A percentile compares a stretch with the other conserved stretches of the same genome.
These are phyloP conservation scores for Phytophthora vignae DNA, from an alignment of 352 stramenopile genomes.

Conservation along the genomic window DNA sequence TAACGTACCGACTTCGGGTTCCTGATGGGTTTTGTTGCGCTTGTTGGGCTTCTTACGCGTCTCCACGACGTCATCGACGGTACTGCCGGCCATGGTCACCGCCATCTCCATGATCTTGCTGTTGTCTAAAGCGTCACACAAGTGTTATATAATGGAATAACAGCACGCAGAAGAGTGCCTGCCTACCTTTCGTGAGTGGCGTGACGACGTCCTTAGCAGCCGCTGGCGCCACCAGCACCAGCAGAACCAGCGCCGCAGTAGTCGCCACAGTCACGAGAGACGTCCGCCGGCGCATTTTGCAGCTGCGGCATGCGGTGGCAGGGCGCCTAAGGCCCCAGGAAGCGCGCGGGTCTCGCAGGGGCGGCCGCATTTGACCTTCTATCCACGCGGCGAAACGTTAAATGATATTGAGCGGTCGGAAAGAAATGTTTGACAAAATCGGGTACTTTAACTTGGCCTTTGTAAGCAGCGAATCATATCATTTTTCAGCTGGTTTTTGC, in stretches of 20 bases:
- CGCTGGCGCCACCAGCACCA: constrained; percentile 12
- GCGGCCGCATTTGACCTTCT: constrained; percentile 16
- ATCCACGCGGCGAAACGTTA: constrained; percentile 18
- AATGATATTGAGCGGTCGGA: constrained; percentile 16
- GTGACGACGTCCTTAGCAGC: constrained; percentile 34
- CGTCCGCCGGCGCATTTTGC: background rate
- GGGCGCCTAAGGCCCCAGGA: background rate
- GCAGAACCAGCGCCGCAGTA: constrained; percentile 6
- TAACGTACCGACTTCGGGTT: constrained; percentile 48
- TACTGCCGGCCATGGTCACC: constrained; percentile 18
- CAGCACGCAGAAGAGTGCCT: background rate
- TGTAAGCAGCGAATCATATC: background rate
- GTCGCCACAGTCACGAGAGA: constrained; percentile 4
- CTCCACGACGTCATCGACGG: constrained; percentile 8
- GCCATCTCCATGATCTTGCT: constrained; percentile 25
- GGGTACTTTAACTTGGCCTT: background rate
- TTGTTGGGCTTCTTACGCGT: constrained; percentile 30
- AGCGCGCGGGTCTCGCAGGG: constrained; percentile 9
- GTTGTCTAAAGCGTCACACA: constrained; percentile 2
- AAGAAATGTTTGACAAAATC: constrained; percentile 2
- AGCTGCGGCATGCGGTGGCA: background rate
- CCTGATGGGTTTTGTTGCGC: constrained; percentile 36
- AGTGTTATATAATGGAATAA: background rate
- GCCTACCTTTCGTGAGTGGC: constrained; percentile 20
- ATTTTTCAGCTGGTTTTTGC: background rate